Base-by-base conservation (phyloP, 2,329 filamentous ascomycete species). In the Fusarium sp. region DNA sequence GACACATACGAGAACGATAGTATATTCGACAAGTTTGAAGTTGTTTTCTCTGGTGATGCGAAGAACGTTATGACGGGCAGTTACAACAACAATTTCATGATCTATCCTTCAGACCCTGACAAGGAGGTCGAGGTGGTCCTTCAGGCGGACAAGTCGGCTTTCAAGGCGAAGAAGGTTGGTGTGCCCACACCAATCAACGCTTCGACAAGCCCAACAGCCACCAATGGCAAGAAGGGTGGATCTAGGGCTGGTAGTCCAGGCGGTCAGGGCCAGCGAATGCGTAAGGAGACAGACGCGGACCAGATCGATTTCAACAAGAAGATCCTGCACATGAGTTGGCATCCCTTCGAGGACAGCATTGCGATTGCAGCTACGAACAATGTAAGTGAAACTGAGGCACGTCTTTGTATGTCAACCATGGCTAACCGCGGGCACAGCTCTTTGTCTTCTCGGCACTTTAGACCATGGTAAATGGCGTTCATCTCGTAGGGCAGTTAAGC, bases 21-120 rank as follows among this genome's bases (percentile, higher is more conserved):
- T 83, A 99, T 99, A 81, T 99, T 99, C 81, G 96, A 99, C 90
- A 99, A 99, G 84, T 99, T 99, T 76, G 96, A 99, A 84, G 96
- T 99, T 47, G 96, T 98, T 59, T 99, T 99, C 86, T 98, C 96
- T 5, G 96, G 96, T 30, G 96, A 98, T 83, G 94, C 95, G 44
- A 97, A 98, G 88, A 98, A 99, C 79, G 96, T 98, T 75, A 99
- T 99, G 96, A 99, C 96, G 11, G 96, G 96, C 78, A 98, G 95
- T 82, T 99, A 99, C 88, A 99, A 99, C 89, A 99, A 99, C 87
- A 99, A 99, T 86, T 98, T 99, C 88, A 99, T 99, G 96, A 99
- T 99, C 81, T 99, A 98, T 83, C 96, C 96, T 9, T 96, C 95
- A 32, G 96, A 98, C 79, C 94, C 95, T 12, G 94, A 96, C 76